phyloP scores from a whole-genome alignment of 2,329 filamentous ascomycete genomes.

The Phaeoacremonium minimum region DNA sequence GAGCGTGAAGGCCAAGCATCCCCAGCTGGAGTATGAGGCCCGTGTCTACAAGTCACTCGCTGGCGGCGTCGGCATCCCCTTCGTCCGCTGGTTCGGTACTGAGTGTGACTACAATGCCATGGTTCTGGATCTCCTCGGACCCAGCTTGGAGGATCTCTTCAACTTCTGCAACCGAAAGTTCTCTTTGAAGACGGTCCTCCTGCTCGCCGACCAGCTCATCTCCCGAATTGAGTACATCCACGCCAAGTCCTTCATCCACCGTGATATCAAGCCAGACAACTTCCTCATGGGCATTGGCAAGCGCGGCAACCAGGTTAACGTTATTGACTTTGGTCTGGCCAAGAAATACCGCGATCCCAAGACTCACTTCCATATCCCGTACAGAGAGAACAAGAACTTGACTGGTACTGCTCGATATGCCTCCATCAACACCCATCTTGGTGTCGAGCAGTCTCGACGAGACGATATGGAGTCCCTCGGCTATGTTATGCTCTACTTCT shows the following conservation, averaged over 20 bases:
- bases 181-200: slow-evolving; percentile 94
- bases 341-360: slow-evolving; percentile 99
- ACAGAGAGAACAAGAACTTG: slow-evolving; percentile 99
- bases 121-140: slow-evolving; percentile 95
- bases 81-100: slow-evolving; percentile 98
- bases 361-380: slow-evolving; percentile 99
- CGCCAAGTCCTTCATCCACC: slow-evolving; percentile 98
- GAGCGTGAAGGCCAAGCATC: slow-evolving; percentile 98
- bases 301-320: slow-evolving; percentile 98
- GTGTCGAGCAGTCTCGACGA: slow-evolving; percentile 96
- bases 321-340: slow-evolving; percentile 97
- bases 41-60: slow-evolving; percentile 88
- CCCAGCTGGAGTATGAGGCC: slow-evolving; percentile 97
- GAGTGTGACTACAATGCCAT: slow-evolving; percentile 99
- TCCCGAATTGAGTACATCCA: slow-evolving; percentile 99
- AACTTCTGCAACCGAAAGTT: slow-evolving; percentile 99
- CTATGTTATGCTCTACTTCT: slow-evolving; percentile 99
- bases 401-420: slow-evolving; percentile 98
- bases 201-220: slow-evolving; percentile 96
- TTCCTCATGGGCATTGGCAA: slow-evolving; percentile 99
- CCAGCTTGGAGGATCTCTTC: slow-evolving; percentile 95
- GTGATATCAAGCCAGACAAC: slow-evolving; percentile 99
- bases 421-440: slow-evolving; percentile 97
- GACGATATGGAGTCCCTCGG: slow-evolving; percentile 99
- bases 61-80: slow-evolving; percentile 95